Percentiles rank a stretch among this genome's conserved stretches.
These are phyloP conservation scores for Colletotrichum paranaense DNA, from an alignment of 2,329 filamentous ascomycete species.

Conservation along the genomic window DNA sequence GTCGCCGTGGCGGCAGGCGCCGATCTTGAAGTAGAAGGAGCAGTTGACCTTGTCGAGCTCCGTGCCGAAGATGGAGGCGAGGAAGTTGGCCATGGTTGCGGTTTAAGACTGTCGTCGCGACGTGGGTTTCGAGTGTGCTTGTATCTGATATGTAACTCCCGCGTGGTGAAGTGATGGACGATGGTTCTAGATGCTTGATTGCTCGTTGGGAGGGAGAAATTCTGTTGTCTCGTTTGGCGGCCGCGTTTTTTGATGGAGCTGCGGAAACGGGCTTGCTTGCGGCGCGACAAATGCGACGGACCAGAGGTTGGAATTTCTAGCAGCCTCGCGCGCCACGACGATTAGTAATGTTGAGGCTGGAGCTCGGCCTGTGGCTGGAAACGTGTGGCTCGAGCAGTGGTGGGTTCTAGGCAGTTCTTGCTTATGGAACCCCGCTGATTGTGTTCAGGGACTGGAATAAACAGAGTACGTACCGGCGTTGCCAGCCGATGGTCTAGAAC, in stretches of 20 bases:
- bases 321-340: conserved; percentile 30
- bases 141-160: no score
- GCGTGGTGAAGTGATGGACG: no score
- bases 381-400: not conserved
- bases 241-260: conserved; percentile 13
- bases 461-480: conserved; percentile 2
- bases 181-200: not conserved
- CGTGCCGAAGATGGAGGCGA: conserved; percentile 99
- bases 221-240: not conserved
- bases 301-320: conserved; percentile 20
- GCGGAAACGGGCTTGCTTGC: not conserved
- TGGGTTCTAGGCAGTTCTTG: conserved; percentile 4
- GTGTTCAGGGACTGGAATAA: not conserved
- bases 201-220: not conserved
- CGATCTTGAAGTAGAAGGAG: conserved; percentile 98
- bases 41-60: conserved; percentile 99
- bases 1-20: conserved; percentile 97
- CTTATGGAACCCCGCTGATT: not conserved
- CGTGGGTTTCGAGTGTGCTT: no score
- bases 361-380: not conserved
- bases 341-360: conserved; percentile 33
- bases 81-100: conserved; percentile 87
- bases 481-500: conserved; percentile 17
- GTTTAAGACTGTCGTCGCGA: no score
- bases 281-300: conserved; percentile 28